These are phyloP conservation scores for Solanum gracilifrons DNA, from an alignment of 257 asterid genomes.

Conservation along the genomic window DNA sequence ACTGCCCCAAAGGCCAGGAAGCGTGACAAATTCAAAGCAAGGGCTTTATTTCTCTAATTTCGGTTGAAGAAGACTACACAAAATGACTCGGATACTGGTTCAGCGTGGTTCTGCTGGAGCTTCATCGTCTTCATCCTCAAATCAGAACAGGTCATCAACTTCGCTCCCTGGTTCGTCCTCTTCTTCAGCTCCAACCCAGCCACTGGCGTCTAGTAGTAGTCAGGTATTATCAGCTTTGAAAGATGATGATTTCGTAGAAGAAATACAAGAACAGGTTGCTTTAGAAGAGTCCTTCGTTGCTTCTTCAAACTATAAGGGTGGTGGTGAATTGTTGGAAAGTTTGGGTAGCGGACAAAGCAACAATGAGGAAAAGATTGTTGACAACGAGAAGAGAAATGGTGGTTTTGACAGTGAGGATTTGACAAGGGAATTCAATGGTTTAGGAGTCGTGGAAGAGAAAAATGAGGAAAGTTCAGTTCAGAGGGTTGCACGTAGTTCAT, in stretches of 20 bases:
- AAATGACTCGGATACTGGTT: constrained; percentile 84
- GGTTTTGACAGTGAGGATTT: constrained; percentile 34
- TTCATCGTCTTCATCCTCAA: constrained; percentile 55
- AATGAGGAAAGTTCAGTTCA: constrained; percentile 47
- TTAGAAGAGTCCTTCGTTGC: constrained; percentile 38
- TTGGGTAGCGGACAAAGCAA: constrained; percentile 23
- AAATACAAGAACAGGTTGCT: constrained; percentile 40
- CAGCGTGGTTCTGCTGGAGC: constrained; percentile 84
- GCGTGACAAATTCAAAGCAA: constrained; percentile 65
- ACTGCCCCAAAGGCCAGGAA: constrained; percentile 87
- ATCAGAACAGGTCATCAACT: constrained; percentile 38
- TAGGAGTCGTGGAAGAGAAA: constrained; percentile 42
- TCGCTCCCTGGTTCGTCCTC: constrained; percentile 34
- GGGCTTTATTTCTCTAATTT: constrained; percentile 38
- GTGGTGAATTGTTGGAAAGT: constrained; percentile 31
- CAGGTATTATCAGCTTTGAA: constrained; percentile 37
- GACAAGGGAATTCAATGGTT: constrained; percentile 28
- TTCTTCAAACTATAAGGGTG: constrained; percentile 26
- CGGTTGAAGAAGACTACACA: constrained; percentile 22
- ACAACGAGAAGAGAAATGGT: constrained; percentile 26
- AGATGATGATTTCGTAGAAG: constrained; percentile 47
- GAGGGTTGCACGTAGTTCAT: constrained; percentile 41
- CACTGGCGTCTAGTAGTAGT: constrained; percentile 26
- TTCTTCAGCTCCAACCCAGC: constrained; percentile 39
- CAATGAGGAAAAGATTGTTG: constrained; percentile 22